A percentile compares a stretch with the other conserved stretches of the same genome.
These are phyloP conservation scores for Cryptococcus deneoformans DNA, from an alignment of 1,284 basidiomycete species.

Conservation along the genomic window DNA sequence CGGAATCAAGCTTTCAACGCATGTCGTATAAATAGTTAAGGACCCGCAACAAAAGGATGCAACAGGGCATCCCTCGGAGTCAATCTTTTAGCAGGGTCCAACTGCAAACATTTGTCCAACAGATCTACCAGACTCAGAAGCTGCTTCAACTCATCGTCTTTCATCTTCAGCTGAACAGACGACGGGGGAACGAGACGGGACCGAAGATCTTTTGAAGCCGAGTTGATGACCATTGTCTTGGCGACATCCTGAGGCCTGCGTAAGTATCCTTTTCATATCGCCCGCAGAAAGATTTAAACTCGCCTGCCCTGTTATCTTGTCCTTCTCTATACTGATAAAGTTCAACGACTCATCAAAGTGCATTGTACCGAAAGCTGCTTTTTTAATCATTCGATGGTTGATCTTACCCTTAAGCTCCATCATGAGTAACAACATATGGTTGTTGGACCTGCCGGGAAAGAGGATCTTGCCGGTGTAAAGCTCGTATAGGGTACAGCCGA, in stretches of 20 bases:
- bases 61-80: slow-evolving; percentile 81
- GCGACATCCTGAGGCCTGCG: slow-evolving; percentile 62
- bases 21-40: neutral
- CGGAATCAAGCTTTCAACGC: neutral
- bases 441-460: slow-evolving; percentile 94
- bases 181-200: slow-evolving; percentile 76
- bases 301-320: slow-evolving; percentile 76
- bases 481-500: slow-evolving; percentile 97
- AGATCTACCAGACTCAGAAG: slow-evolving; percentile 84
- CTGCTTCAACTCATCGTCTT: slow-evolving; percentile 83
- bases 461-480: slow-evolving; percentile 98
- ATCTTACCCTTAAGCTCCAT: slow-evolving; percentile 96
- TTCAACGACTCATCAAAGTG: slow-evolving; percentile 86
- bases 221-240: slow-evolving; percentile 78
- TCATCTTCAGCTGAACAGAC: slow-evolving; percentile 65
- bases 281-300: slow-evolving; percentile 45
- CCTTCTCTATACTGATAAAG: slow-evolving; percentile 67
- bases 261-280: neutral
- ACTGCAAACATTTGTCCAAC: slow-evolving; percentile 81
- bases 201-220: slow-evolving; percentile 76
- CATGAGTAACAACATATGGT: slow-evolving; percentile 96
- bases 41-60: slow-evolving; percentile 72
- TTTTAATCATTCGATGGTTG: slow-evolving; percentile 91
- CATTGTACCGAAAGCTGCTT: slow-evolving; percentile 82
- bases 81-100: slow-evolving; percentile 86